Evolutionary conservation across 108 stramenopile genomes (phyloP).

Genomic region (Heterococcus sp.): DNA sequence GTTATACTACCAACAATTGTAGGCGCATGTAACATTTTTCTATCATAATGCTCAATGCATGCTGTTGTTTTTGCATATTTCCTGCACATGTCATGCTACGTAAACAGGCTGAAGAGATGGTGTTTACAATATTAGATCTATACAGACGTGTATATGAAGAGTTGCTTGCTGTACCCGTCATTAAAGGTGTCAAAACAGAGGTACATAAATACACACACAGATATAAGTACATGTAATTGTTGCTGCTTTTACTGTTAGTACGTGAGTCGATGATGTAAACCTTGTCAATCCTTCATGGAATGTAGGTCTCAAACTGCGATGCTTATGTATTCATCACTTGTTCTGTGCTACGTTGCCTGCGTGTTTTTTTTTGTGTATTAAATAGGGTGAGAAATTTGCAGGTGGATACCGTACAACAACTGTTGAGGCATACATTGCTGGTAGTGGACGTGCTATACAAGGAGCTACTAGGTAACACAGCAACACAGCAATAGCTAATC

Average conservation of each 20-base stretch:
- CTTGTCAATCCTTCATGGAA: too few relatives aligned
- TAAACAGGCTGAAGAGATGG: conserved; percentile 93
- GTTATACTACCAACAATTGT: too few relatives aligned
- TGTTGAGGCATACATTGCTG: conserved; percentile 96
- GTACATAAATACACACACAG: too few relatives aligned
- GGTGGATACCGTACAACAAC: conserved; percentile 95
- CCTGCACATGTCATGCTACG: too few relatives aligned
- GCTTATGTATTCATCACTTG: too few relatives aligned
- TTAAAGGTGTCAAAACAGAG: conserved; percentile 54
- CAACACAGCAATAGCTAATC: too few relatives aligned
- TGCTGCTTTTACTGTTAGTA: background rate
- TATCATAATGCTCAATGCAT: too few relatives aligned
- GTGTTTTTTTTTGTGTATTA: too few relatives aligned
- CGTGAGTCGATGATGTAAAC: background rate
- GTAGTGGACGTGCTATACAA: conserved; percentile 96
- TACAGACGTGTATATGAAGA: conserved; percentile 96
- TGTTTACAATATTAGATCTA: conserved; percentile 87
- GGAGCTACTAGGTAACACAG: conserved; percentile 83
- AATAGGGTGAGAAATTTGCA: conserved; percentile 96
- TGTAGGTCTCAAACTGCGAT: too few relatives aligned
- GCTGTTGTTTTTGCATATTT: too few relatives aligned
- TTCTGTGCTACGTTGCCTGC: too few relatives aligned
- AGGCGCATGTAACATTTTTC: too few relatives aligned
- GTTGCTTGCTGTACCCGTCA: conserved; percentile 93
- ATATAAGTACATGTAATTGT: background rate